Evolutionary conservation across 169 alveolate species (phyloP), one percentile per base, ranked within the genome.

Genomic region (Plasmodium gaboni): DNA sequence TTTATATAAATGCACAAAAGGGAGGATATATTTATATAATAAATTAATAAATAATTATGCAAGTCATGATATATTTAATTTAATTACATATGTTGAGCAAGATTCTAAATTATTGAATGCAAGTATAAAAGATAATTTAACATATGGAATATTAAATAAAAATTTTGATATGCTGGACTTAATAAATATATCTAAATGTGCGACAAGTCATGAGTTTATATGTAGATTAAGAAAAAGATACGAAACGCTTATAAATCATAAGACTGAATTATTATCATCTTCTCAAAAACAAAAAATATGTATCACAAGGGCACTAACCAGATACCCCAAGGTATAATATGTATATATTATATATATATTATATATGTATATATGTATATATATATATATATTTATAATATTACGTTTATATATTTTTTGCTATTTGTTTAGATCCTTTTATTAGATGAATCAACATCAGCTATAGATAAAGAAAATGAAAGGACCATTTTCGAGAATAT

Each of bases 361-460:
- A 51, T 12, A 13, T 51, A 51, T 13, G 0, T 51, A 51, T 51
- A 10, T 51, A 2, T 63, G 1, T 32, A 26, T 7, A 9, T 65
- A 12, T 67, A 26, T 26, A 13, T 67, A 38, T 32, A 5, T 28
- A 38, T 32, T 22, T 24, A 38, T 28, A 24, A 12, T 67, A n/a
- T 63, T 63, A 9, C 4, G 46, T 28, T 24, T 22, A 12, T 64
- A 10, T 68, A 46, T 19, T 44, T 51, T 76, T 22, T 46, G n/a
- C 6, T 42, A 48, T 32, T 15, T 26, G 3, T 76, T 50, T 65
- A 92, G 55, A 94, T 95, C 15, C 88, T 97, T 24, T 89, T 97
- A 59, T 74, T 97, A 73, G 99, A 97, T 89, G 99, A 97, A 73
- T 98, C 99, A 0, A 97, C 99, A n/a, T 92, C 97, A 26, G 97